phyloP scores from a whole-genome alignment of 2,329 filamentous ascomycete genomes.

The Allantophomopsis lycopodina region DNA sequence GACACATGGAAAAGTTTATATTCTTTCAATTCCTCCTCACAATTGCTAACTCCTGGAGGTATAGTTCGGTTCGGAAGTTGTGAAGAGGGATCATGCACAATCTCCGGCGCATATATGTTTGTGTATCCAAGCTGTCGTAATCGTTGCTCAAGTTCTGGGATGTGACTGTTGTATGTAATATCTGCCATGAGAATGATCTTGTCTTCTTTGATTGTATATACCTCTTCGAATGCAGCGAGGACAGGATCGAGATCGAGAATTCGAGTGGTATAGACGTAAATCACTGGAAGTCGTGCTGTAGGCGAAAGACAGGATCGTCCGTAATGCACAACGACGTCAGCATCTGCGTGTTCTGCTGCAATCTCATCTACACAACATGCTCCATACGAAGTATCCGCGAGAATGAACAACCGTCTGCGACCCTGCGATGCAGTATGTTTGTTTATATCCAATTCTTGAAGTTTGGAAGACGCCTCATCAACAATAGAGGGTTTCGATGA shows the following conservation, averaged over 20 bases:
- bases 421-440: constrained; percentile 15
- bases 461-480: constrained; percentile 1
- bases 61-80: constrained; percentile 73
- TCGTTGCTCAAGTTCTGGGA: constrained; percentile 38
- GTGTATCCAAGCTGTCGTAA: constrained; percentile 54
- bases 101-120: constrained; percentile 52
- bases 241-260: constrained; percentile 48
- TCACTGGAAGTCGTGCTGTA: constrained; percentile 72
- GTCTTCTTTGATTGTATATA: constrained; percentile 48
- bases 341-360: constrained; percentile 83
- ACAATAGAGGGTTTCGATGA: constrained; percentile 1
- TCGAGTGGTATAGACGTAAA: constrained; percentile 79
- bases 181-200: constrained; percentile 79
- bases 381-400: constrained; percentile 93
- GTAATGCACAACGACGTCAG: constrained; percentile 88
- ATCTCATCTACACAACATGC: constrained; percentile 96
- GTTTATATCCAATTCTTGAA: constrained; percentile 3
- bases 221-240: constrained; percentile 43
- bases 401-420: constrained; percentile 50
- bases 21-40: constrained; percentile 24
- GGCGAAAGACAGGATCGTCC: constrained; percentile 86
- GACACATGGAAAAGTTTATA: constrained; percentile 72
- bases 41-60: constrained; percentile 28
- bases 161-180: constrained; percentile 70
- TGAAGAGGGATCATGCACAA: constrained; percentile 68